Percentiles rank a stretch among this genome's conserved stretches.
These are phyloP conservation scores for Cucumis hystrix DNA, from an alignment of 306 rosid genomes.

Conservation along the genomic window DNA sequence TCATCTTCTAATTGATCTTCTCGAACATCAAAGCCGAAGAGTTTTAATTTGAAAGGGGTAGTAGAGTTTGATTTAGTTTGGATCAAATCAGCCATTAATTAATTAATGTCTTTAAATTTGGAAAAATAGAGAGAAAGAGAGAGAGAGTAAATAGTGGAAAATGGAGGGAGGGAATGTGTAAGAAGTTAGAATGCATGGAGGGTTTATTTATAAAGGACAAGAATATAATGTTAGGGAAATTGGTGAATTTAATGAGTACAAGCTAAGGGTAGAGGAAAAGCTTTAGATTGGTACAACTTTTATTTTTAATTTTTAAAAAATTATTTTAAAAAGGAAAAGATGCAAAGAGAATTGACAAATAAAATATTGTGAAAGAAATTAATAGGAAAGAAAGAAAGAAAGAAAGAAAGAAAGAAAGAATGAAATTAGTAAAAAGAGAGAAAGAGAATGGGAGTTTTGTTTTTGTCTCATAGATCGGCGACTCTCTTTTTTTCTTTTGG, in stretches of 20 bases:
- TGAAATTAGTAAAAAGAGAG: background rate
- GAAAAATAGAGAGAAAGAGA: background rate
- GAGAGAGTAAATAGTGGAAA: background rate
- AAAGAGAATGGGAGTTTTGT: background rate
- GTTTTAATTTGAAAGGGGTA: conserved; percentile 49
- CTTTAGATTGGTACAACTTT: background rate
- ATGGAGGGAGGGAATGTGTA: background rate
- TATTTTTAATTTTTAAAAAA: no score
- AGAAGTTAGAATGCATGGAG: background rate
- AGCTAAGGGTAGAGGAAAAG: background rate
- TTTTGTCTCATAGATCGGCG: background rate
- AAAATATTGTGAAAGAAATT: background rate
- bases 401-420: background rate
- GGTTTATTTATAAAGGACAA: background rate
- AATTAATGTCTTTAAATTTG: background rate
- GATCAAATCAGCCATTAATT: background rate
- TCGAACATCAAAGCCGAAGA: conserved; percentile 70
- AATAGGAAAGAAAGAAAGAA: background rate
- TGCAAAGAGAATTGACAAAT: background rate
- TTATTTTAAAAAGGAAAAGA: background rate
- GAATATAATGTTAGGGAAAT: background rate
- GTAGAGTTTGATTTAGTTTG: conserved; percentile 17
- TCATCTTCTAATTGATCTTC: conserved; percentile 39
- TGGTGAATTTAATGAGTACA: background rate
- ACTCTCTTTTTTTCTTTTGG: background rate